These are phyloP conservation scores for Nakaseomyces bracarensis DNA, from an alignment of 1,139 yeast species.

Conservation along the genomic window DNA sequence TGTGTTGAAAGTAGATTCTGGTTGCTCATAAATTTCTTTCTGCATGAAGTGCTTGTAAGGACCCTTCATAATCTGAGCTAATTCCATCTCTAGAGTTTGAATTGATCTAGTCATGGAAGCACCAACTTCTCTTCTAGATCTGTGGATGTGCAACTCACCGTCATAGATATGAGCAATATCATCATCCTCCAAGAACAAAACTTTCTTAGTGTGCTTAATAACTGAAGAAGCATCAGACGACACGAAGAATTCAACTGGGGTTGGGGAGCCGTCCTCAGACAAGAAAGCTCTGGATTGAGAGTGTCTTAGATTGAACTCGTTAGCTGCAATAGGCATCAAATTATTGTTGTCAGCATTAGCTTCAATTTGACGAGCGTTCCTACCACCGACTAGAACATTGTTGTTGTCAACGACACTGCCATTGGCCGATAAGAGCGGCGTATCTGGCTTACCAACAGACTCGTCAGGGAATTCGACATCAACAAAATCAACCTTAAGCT, in stretches of 20 bases:
- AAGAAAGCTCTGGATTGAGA: slow-evolving; percentile 90
- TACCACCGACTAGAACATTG: slow-evolving; percentile 6
- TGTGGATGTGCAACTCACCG: slow-evolving; percentile 96
- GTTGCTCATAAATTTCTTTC: slow-evolving; percentile 97
- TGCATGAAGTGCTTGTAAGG: slow-evolving; percentile 95
- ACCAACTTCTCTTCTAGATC: slow-evolving; percentile 87
- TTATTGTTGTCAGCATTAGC: slow-evolving; percentile 30
- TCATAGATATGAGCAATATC: slow-evolving; percentile 97
- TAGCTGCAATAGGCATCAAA: slow-evolving; percentile 41
- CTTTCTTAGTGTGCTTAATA: slow-evolving; percentile 93
- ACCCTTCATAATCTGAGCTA: slow-evolving; percentile 98
- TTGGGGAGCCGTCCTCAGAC: slow-evolving; percentile 84
- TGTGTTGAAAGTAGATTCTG: slow-evolving; percentile 94
- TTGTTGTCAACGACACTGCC: slow-evolving; percentile 12
- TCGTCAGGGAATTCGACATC: slow-evolving; percentile 92
- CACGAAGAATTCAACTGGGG: slow-evolving; percentile 91
- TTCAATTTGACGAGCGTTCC: slow-evolving; percentile 20
- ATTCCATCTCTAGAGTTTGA: slow-evolving; percentile 93
- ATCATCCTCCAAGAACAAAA: slow-evolving; percentile 91
- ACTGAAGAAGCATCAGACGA: slow-evolving; percentile 99
- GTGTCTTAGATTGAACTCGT: slow-evolving; percentile 54
- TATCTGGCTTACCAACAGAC: slow-evolving; percentile 33
- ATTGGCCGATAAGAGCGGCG: slow-evolving; percentile 23
- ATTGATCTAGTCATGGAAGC: slow-evolving; percentile 90
- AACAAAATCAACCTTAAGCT: slow-evolving; percentile 94